Base-by-base conservation (phyloP, 192 early-diverging fungal genomes). In the Chytriomyces sp. region DNA sequence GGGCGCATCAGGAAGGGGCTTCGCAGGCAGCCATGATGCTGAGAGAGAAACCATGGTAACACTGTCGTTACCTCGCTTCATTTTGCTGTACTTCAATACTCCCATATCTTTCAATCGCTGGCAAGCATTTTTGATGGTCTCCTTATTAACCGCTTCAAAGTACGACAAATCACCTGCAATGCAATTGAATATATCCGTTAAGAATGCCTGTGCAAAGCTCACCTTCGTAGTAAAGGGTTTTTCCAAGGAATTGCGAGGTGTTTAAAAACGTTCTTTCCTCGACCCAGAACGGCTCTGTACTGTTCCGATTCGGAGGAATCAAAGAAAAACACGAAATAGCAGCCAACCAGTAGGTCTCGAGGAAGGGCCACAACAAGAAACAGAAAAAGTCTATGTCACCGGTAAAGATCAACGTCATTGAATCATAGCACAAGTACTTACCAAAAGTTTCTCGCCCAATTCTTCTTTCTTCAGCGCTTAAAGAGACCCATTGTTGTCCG, bases 261-360 rank as follows among this genome's bases (percentile, higher is more conserved):
- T 89, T 85, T 61, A 87, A 84, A 70, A 91, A 91, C 28, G 86
- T 75, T n/a, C 84, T 79, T 68, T 90, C 88, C 54, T 91, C 88
- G 7, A 94, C 76, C 93, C 91, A 93, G 26, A 76, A 22, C 63
- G 76, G 38, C 31, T 67, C 54, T 3, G 68, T 64, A 36, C 34
- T 59, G 14, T 22, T 30, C 12, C 57, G 59, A 31, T 63, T 70
- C 5, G 63, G 32, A 2, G 81, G 80, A 4, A 82, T 56, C 39
- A 84, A 57, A 37, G 76, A 63, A 57, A 81, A 84, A 72, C 85
- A 80, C 61, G 82, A 80, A 37, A 89, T 79, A 25, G 88, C 85
- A 22, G 90, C 87, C 8, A 94, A 77, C 93, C 93, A 94, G 73
- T 94, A 94, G 52, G 91, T 91, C 71, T 94, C 93, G 38, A 94